phyloP scores from a whole-genome alignment of 2,329 filamentous ascomycete genomes.

The Aspergillus ibericus region DNA sequence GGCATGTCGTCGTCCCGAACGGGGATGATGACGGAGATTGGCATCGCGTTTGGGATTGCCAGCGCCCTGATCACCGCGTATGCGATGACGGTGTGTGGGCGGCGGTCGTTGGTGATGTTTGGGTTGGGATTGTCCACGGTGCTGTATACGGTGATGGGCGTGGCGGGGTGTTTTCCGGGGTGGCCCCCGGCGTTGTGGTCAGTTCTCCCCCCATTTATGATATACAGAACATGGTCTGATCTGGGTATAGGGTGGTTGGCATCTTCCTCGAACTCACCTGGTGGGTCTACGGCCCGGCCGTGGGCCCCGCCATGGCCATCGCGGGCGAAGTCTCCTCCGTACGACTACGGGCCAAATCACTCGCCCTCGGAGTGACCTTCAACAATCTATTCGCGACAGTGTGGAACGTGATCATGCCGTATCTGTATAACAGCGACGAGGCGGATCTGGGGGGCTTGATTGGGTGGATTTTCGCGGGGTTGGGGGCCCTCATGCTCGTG shows the following conservation, averaged over 20 bases:
- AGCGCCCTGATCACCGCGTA: neutral
- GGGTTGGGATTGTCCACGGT: neutral
- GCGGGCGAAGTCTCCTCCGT: constrained; percentile 4
- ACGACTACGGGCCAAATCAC: constrained; percentile 5
- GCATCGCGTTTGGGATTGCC: neutral
- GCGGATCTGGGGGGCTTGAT: constrained; percentile 8
- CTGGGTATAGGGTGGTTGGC: neutral
- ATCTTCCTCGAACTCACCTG: constrained; percentile 6
- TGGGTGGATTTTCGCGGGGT: constrained; percentile 5
- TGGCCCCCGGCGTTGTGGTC: neutral
- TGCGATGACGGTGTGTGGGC: neutral
- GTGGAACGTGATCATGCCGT: constrained; percentile 10
- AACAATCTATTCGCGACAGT: constrained; percentile 4
- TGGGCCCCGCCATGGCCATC: constrained; percentile 5
- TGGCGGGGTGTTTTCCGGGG: constrained; percentile 1
- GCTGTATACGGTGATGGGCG: neutral
- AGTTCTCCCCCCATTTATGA: neutral
- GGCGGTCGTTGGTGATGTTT: neutral
- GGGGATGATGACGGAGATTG: constrained; percentile 4
- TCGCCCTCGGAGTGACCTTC: constrained; percentile 1
- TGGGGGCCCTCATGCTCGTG: neutral
- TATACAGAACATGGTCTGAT: too few relatives aligned
- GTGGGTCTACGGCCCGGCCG: constrained; percentile 5
- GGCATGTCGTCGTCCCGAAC: neutral
- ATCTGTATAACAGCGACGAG: constrained; percentile 9